Base-by-base conservation (phyloP, 129 eudicot genomes). In the Gnaphalium uliginosum region DNA sequence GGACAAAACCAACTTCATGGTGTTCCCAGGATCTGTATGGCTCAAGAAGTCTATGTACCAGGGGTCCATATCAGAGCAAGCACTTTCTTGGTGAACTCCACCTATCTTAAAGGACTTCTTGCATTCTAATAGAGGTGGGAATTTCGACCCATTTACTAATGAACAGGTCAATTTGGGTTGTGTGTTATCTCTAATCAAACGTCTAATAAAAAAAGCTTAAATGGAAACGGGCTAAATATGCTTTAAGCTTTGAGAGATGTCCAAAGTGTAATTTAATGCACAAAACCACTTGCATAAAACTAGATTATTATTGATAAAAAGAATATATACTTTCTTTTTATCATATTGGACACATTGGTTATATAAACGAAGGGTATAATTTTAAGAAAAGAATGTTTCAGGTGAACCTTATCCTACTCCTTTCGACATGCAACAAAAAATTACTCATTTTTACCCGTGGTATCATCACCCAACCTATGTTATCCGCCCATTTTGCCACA, bases 21-120 rank as follows among this genome's bases (percentile, higher is more conserved):
- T 94, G 59, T 87, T 94, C 71, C 97, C 99, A 6, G 96, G 97
- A 73, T 79, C 99, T 0, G 89, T 91, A 39, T 89, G 96, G 99
- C 83, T 94, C 80, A 84, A 89, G 80, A 94, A 93, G 86, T 69
- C 79, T 90, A 75, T 92, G 85, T 83, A 87, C 61, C 73, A 72
- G 43, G 82, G 35, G 14, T 32, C 76, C 76, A 86, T 88, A 74
- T 70, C 81, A 62, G 26, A 80, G 46, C 70, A 73, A 64, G 7
- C 53, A 59, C 53, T 60, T 48, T 78, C 39, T 43, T 43, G 77
- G 71, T 71, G 65, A 71, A 56, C 41, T 50, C 66, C 43, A 61
- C 54, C 5, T 62, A 53, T 70, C 41, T 9, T 32, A 22, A 41
- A 27, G 59, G 32, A 37, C 53, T 37, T n/a, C 2, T 37, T n/a